Conservation (phyloP, 23 red algal species). For the Gracilaria domingensis region DNA sequence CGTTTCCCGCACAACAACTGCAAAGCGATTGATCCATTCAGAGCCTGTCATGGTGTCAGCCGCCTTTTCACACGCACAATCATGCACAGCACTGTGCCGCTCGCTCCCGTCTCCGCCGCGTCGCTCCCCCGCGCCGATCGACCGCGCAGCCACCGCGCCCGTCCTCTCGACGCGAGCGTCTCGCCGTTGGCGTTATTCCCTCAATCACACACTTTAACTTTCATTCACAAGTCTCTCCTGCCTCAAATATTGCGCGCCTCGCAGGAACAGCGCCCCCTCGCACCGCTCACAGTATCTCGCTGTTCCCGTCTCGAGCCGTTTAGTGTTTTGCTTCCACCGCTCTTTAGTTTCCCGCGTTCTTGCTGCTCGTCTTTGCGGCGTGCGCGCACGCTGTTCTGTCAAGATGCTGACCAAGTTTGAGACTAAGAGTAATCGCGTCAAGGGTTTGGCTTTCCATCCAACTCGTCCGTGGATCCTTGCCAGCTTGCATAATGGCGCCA, state of each 20-base stretch:
- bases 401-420: slow-evolving; percentile 98
- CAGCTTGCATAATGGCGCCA: slow-evolving; percentile 92
- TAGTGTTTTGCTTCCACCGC: slow-evolving; percentile 4
- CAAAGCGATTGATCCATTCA: slow-evolving; percentile 13
- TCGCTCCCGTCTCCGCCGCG: not conserved
- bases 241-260: not conserved
- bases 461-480: slow-evolving; percentile 97
- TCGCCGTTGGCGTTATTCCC: not conserved
- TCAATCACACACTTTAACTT: not conserved
- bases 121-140: slow-evolving; percentile 11
- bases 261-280: not conserved
- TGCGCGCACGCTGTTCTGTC: slow-evolving; percentile 13
- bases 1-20: not conserved
- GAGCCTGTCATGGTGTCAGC: slow-evolving; percentile 30
- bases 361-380: not conserved
- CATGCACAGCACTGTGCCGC: slow-evolving; percentile 31
- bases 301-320: not conserved
- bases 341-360: not conserved
- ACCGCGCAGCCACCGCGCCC: slow-evolving; percentile 1
- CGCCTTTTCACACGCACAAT: slow-evolving; percentile 4
- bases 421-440: slow-evolving; percentile 96
- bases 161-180: slow-evolving; percentile 12
- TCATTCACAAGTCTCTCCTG: not conserved
- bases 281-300: not conserved
- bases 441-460: slow-evolving; percentile 98